These are phyloP conservation scores for Lactarius vividus DNA, from an alignment of 768 basidiomycete genomes.

Conservation along the genomic window DNA sequence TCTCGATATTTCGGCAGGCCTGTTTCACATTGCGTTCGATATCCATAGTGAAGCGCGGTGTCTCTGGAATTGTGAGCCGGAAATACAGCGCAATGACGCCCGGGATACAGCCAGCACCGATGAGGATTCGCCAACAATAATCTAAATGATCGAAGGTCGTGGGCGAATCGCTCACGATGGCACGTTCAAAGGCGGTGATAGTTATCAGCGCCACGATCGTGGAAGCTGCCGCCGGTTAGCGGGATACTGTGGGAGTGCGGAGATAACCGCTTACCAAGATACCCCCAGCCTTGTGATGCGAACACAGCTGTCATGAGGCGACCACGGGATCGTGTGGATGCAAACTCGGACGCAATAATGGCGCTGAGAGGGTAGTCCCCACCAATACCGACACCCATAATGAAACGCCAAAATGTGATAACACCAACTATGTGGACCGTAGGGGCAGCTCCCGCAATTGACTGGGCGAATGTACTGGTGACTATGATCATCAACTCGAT, in stretches of 20 bases:
- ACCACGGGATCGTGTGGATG: conserved; percentile 74
- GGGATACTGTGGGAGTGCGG: background rate
- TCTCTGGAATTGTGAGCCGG: conserved; percentile 93
- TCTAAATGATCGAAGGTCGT: conserved; percentile 55
- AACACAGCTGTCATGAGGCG: conserved; percentile 90
- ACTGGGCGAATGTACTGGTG: conserved; percentile 73
- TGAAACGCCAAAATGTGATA: conserved; percentile 81
- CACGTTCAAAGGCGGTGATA: conserved; percentile 61
- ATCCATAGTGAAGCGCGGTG: conserved; percentile 91
- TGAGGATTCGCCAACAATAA: conserved; percentile 80
- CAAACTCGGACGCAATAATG: conserved; percentile 87
- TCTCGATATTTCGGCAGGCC: conserved; percentile 70
- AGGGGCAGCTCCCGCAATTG: conserved; percentile 68
- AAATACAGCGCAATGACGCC: conserved; percentile 82
- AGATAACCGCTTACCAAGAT: conserved; percentile 52
- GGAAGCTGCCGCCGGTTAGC: conserved; percentile 43
- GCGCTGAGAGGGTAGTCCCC: conserved; percentile 87
- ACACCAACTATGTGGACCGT: conserved; percentile 72
- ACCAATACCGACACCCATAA: conserved; percentile 81
- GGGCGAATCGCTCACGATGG: conserved; percentile 47
- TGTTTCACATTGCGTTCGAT: conserved; percentile 80
- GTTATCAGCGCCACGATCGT: conserved; percentile 64
- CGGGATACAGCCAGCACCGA: conserved; percentile 84
- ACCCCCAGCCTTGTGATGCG: conserved; percentile 84
- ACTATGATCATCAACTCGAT: conserved; percentile 81